Base-by-base conservation (phyloP, 257 asterid species). In the Coffea canephora region DNA sequence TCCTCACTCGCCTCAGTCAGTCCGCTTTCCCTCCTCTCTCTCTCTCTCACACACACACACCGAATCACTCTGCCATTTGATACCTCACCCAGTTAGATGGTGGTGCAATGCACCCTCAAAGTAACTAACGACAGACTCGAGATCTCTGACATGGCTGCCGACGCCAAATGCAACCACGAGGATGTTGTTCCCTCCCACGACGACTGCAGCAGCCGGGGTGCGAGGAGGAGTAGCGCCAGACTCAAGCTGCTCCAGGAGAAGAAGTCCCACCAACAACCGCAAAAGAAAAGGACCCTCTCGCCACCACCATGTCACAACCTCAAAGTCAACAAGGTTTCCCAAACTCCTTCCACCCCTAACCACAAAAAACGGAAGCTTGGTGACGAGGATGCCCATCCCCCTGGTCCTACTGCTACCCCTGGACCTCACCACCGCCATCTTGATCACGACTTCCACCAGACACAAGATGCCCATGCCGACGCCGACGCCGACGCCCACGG, bases 141-240 rank as follows among this genome's bases (percentile, higher is more conserved):
- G 70, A 66, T 75, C 43, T 62, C 80, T 8, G 69, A 55, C 23
- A 57, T 49, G 49, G 77, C 74, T 31, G 45, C 73, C 15, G 69
- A 11, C 46, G n/a, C 13, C 21, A 54, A 54, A 54, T 54, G 61
- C 61, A 54, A 54, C 19, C 19, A 54, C 61, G 61, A 14, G 21
- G 61, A 12, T 54, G 61, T 13, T 54, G 19, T 54, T 54, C 61
- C 61, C 61, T 54, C 61, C 48, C 48, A 34, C 71, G 73, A 45
- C 50, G 23, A 67, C 23, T 31, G 71, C 71, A 39, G 50, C 12
- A 5, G 25, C 7, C 46, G 49, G 27, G 39, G 67, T 8, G 7
- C 25, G 1, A 77, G 78, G 18, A 79, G 84, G 52, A 77, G 84
- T 77, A 84, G 87, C 55, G 67, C 78, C 27, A 77, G 87, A 69